These are phyloP conservation scores for Hypsizygus ulmarius DNA, from an alignment of 1,284 basidiomycete species.

Conservation along the genomic window DNA sequence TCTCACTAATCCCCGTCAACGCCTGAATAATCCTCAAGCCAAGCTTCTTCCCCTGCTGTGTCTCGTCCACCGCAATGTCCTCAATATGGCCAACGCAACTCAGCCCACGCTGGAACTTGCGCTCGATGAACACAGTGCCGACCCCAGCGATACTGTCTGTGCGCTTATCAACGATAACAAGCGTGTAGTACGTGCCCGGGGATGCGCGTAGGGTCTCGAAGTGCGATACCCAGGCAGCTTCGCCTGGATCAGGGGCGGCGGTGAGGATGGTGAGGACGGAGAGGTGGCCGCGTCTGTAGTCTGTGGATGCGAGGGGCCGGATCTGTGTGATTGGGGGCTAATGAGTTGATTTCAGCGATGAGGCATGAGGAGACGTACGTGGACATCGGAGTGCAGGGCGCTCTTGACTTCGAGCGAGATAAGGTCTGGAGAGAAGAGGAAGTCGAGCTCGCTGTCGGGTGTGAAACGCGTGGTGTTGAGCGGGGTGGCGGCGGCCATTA, in stretches of 20 bases:
- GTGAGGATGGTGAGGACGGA: conserved; percentile 81
- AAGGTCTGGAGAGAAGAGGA: conserved; percentile 69
- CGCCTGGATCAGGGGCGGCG: conserved; percentile 73
- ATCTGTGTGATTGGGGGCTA: conserved; percentile 47
- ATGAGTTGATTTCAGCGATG: neutral
- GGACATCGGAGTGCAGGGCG: conserved; percentile 53
- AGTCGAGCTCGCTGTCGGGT: conserved; percentile 66
- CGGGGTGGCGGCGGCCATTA: conserved; percentile 11
- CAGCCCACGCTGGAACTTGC: conserved; percentile 85
- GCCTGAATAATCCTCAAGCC: conserved; percentile 87
- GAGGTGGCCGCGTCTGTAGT: conserved; percentile 85
- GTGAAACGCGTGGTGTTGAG: conserved; percentile 44
- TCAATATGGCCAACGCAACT: conserved; percentile 93
- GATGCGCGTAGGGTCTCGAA: conserved; percentile 44
- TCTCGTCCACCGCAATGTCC: conserved; percentile 91
- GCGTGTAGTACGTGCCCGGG: conserved; percentile 74
- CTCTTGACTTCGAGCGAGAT: conserved; percentile 61
- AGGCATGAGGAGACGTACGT: conserved; percentile 34
- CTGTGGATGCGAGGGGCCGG: conserved; percentile 84
- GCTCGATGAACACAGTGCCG: conserved; percentile 85
- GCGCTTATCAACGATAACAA: conserved; percentile 78
- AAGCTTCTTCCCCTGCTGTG: conserved; percentile 86
- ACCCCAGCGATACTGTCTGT: conserved; percentile 83
- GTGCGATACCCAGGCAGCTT: conserved; percentile 50
- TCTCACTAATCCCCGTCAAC: conserved; percentile 77